Conservation (phyloP, 208 protist species). For the Leishmania lainsoni region DNA sequence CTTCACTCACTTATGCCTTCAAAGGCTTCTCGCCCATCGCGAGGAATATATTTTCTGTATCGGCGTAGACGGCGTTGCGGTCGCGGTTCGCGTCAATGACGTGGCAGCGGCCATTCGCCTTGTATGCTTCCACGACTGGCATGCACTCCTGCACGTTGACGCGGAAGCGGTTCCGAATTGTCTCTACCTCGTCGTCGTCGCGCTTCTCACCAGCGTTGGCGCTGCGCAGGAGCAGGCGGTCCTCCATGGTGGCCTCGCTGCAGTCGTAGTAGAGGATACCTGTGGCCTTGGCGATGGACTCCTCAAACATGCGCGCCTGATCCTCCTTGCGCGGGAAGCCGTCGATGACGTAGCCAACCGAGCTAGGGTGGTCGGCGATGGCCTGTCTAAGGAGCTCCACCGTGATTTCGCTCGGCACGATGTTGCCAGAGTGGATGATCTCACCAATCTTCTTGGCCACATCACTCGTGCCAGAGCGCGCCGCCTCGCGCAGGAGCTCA, state of each 20-base stretch:
- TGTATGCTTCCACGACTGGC: constrained; percentile 86
- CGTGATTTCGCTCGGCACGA: constrained; percentile 90
- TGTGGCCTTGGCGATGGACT: constrained; percentile 56
- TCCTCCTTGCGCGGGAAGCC: constrained; percentile 89
- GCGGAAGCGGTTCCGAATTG: constrained; percentile 72
- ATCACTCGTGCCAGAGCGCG: constrained; percentile 53
- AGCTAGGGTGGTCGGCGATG: constrained; percentile 64
- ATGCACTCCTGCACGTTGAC: constrained; percentile 82
- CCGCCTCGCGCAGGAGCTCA: constrained; percentile 83
- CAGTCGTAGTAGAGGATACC: constrained; percentile 87
- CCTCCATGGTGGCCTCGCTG: constrained; percentile 73
- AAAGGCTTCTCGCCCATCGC: constrained; percentile 45
- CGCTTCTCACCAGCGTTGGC: constrained; percentile 37
- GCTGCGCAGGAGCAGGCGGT: constrained; percentile 60
- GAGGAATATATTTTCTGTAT: constrained; percentile 48
- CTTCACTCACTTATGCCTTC: constrained; percentile 9
- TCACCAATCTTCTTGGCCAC: constrained; percentile 77
- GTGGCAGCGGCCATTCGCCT: constrained; percentile 54
- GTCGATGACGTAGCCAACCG: constrained; percentile 86
- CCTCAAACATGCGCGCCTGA: constrained; percentile 89
- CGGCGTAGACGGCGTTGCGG: constrained; percentile 67
- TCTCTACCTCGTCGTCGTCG: constrained; percentile 81
- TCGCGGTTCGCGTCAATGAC: constrained; percentile 70
- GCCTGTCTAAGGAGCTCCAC: constrained; percentile 73
- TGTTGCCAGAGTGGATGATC: constrained; percentile 67